Evolutionary conservation across 768 basidiomycete species (phyloP).

Genomic region (Mycena filopes): DNA sequence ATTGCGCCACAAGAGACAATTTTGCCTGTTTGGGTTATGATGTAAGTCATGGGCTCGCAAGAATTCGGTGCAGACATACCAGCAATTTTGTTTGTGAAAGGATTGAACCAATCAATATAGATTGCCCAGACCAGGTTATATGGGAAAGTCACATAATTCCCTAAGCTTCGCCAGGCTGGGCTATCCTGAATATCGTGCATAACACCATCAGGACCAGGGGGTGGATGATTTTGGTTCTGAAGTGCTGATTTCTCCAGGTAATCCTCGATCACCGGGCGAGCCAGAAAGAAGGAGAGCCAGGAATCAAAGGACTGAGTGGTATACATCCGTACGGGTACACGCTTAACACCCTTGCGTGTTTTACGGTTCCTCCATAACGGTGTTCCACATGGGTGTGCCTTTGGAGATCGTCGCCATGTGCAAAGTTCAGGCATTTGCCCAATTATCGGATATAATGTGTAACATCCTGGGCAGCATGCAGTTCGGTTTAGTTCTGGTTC

Average conservation of each 20-base stretch:
- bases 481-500: conserved; percentile 18
- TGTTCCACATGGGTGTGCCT: background rate
- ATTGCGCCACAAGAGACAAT: conserved; percentile 18
- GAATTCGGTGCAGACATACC: too few relatives aligned
- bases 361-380: conserved; percentile 21
- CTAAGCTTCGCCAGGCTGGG: conserved; percentile 26
- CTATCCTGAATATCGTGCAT: conserved; percentile 23
- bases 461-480: conserved; percentile 25
- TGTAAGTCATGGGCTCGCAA: too few relatives aligned
- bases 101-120: conserved; percentile 37
- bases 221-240: conserved; percentile 7
- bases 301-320: conserved; percentile 13
- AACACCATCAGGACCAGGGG: too few relatives aligned
- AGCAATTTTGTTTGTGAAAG: conserved; percentile 30
- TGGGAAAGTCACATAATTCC: conserved; percentile 8
- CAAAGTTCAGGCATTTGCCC: conserved; percentile 14
- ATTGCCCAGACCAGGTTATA: conserved; percentile 14
- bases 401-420: conserved; percentile 1
- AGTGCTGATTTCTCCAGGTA: conserved; percentile 10
- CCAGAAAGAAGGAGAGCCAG: conserved; percentile 20
- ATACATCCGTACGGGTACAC: conserved; percentile 21
- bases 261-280: conserved; percentile 23
- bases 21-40: too few relatives aligned
- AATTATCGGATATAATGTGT: conserved; percentile 8
- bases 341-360: conserved; percentile 13